Percentiles rank a stretch among this genome's conserved stretches.
These are phyloP conservation scores for Gardenia jasminoides DNA, from an alignment of 257 asterid species.

Conservation along the genomic window DNA sequence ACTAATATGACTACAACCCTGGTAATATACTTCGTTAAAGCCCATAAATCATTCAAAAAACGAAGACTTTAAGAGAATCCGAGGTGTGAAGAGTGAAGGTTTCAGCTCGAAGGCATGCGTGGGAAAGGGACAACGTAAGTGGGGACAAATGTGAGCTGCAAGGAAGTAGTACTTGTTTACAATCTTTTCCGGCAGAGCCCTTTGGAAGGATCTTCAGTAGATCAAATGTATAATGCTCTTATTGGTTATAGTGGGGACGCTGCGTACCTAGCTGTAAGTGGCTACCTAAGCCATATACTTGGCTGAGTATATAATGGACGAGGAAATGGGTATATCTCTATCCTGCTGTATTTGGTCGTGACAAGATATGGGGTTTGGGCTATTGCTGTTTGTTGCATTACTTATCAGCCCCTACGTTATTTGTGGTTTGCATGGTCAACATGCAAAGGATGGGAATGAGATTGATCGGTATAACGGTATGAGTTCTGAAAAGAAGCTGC, in stretches of 20 bases:
- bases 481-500: neutral
- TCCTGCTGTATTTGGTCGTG: conserved; percentile 15
- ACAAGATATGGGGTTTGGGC: conserved; percentile 31
- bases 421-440: conserved; percentile 24
- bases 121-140: conserved; percentile 15
- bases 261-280: conserved; percentile 9
- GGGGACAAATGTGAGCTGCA: conserved; percentile 22
- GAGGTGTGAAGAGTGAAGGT: neutral
- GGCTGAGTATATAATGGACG: conserved; percentile 17
- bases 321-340: neutral
- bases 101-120: conserved; percentile 5
- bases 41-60: neutral
- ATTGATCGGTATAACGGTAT: conserved; percentile 7
- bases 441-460: conserved; percentile 4
- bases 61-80: neutral
- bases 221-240: neutral
- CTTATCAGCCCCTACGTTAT: conserved; percentile 31
- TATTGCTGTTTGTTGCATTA: conserved; percentile 23
- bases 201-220: neutral
- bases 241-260: conserved; percentile 26
- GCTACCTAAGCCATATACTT: neutral
- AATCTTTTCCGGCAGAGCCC: conserved; percentile 12
- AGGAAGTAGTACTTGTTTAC: neutral
- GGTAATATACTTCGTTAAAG: neutral
- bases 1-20: neutral